phyloP scores from a whole-genome alignment of 2,329 filamentous ascomycete genomes.

The Neofusicoccum laricinum region DNA sequence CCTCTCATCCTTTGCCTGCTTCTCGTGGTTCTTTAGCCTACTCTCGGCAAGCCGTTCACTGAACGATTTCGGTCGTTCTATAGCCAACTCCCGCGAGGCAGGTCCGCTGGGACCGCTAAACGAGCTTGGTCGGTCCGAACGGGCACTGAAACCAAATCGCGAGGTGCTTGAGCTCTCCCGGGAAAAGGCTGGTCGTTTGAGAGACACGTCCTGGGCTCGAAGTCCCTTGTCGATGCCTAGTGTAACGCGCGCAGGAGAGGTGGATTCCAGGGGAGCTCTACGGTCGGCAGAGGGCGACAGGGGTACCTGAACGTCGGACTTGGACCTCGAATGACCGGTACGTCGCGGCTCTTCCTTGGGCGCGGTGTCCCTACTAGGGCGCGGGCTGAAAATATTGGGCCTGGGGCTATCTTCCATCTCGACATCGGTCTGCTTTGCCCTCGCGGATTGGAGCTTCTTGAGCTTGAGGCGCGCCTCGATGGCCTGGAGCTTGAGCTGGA shows the following conservation, averaged over 20 bases:
- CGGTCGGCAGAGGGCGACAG: slow-evolving; percentile 61
- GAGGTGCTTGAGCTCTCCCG: not conserved
- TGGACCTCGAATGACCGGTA: not conserved
- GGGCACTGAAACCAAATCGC: not conserved
- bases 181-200: slow-evolving; percentile 64
- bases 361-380: slow-evolving; percentile 25
- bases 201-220: slow-evolving; percentile 74
- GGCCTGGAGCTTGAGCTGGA: slow-evolving; percentile 80
- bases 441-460: slow-evolving; percentile 75
- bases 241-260: slow-evolving; percentile 74
- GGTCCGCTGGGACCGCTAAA: not conserved
- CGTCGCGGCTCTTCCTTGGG: slow-evolving; percentile 19
- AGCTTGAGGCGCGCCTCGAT: slow-evolving; percentile 85
- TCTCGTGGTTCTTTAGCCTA: slow-evolving; percentile 42
- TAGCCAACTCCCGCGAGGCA: not conserved
- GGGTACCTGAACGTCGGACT: slow-evolving; percentile 65
- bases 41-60: slow-evolving; percentile 80
- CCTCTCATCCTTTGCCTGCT: slow-evolving; percentile 43
- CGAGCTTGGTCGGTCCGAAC: not conserved
- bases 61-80: slow-evolving; percentile 58
- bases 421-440: slow-evolving; percentile 41
- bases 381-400: slow-evolving; percentile 28
- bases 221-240: slow-evolving; percentile 89
- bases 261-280: slow-evolving; percentile 52
- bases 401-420: slow-evolving; percentile 24